A percentile compares a stretch with the other conserved stretches of the same genome.
phyloP scores from a whole-genome alignment of 176 grass and related monocot genomes.

The Secale cereale region DNA sequence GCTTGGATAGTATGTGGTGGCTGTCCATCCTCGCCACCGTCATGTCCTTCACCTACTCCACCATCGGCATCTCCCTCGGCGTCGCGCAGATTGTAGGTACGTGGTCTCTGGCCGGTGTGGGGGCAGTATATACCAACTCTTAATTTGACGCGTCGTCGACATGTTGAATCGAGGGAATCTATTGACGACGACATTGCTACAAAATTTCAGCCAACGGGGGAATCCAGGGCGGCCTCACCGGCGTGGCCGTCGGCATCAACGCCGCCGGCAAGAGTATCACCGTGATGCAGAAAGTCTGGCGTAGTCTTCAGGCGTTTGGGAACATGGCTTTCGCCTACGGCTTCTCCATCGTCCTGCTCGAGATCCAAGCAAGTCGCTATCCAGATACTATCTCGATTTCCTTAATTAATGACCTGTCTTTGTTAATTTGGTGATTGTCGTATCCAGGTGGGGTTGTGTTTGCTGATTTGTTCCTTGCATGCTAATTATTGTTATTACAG shows the following conservation, averaged over 20 bases:
- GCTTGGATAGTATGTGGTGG: background rate
- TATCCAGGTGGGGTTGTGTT: background rate
- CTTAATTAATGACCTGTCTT: background rate
- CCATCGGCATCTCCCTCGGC: slow-evolving; percentile 21
- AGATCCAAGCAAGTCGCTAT: slow-evolving; percentile 21
- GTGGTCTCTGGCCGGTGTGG: background rate
- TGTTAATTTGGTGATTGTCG: background rate
- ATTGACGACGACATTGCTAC: background rate
- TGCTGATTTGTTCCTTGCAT: background rate
- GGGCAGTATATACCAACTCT: too few species aligned
- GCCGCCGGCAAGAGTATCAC: background rate
- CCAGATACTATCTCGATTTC: background rate
- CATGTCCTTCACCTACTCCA: slow-evolving; percentile 29
- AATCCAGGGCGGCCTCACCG: background rate
- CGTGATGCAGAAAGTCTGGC: slow-evolving; percentile 19
- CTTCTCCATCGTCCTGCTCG: slow-evolving; percentile 18
- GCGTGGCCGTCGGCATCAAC: background rate
- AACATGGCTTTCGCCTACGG: slow-evolving; percentile 21
- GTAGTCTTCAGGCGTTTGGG: slow-evolving; percentile 8
- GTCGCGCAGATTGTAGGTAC: slow-evolving; percentile 10
- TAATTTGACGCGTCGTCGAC: background rate
- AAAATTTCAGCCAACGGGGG: slow-evolving; percentile 1
- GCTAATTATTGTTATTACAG: background rate
- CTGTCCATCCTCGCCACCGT: slow-evolving; percentile 15
- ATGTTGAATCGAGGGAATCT: background rate